Percentiles rank a stretch among this genome's conserved stretches.
phyloP scores from a whole-genome alignment of 75 land plant genomes.

The Sequoia sempervirens region DNA sequence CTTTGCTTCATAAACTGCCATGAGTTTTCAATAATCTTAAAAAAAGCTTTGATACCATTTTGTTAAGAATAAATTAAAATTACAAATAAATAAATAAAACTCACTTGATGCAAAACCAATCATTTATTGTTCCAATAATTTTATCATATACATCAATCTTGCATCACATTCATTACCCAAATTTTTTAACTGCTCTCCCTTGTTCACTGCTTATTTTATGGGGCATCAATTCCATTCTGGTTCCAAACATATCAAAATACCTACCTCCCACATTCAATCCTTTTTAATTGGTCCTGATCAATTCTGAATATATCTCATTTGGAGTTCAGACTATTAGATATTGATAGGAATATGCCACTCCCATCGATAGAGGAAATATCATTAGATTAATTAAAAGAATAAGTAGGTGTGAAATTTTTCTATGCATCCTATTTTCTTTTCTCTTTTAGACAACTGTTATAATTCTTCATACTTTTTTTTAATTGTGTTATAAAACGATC shows the following conservation, averaged over 20 bases:
- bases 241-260: background rate
- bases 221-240: background rate
- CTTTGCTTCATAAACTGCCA: no score
- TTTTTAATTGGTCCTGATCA: background rate
- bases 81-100: no score
- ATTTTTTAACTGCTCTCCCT: background rate
- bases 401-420: background rate
- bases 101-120: no score
- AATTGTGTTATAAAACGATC: background rate
- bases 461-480: no score
- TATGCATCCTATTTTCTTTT: background rate
- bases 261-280: background rate
- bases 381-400: background rate
- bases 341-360: no score
- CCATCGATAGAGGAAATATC: background rate
- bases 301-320: background rate
- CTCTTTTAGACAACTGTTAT: background rate
- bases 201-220: background rate
- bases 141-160: no score
- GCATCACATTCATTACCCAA: no score
- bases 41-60: no score
- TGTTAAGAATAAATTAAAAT: no score
- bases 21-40: no score
- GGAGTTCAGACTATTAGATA: background rate
- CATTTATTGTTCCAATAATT: no score